Percentiles rank a stretch among this genome's conserved stretches.
phyloP scores from a whole-genome alignment of 306 rosid species.

The Rosa persica region DNA sequence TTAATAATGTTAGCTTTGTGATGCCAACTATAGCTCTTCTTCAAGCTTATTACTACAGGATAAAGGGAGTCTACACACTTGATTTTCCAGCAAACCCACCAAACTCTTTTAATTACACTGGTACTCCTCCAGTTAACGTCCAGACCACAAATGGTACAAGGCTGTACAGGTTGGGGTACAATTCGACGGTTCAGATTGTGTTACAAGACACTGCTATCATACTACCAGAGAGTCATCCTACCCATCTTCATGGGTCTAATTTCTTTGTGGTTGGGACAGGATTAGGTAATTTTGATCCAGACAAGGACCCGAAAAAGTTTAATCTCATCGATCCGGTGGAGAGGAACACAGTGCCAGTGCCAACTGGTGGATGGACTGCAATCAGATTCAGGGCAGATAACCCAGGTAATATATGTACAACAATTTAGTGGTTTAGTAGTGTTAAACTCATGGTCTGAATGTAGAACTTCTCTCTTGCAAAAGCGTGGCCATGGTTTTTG shows the following conservation, averaged over 20 bases:
- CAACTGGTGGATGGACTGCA: conserved; percentile 72
- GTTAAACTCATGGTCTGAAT: background rate
- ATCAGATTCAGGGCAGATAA: conserved; percentile 77
- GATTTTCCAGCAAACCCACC: conserved; percentile 71
- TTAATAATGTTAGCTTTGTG: conserved; percentile 56
- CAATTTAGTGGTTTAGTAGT: background rate
- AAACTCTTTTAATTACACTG: conserved; percentile 53
- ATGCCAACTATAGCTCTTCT: conserved; percentile 61
- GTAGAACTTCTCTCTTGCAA: no score
- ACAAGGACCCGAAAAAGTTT: conserved; percentile 44
- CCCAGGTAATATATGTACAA: conserved; percentile 48
- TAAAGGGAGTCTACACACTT: conserved; percentile 54
- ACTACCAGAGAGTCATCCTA: conserved; percentile 70
- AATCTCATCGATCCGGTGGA: conserved; percentile 74
- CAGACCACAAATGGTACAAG: conserved; percentile 60
- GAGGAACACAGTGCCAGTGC: conserved; percentile 65
- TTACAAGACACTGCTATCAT: conserved; percentile 60
- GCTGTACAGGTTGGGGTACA: conserved; percentile 45
- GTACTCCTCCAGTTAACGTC: conserved; percentile 44
- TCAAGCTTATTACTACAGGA: conserved; percentile 63
- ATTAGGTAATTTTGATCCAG: conserved; percentile 63
- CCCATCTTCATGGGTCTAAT: conserved; percentile 68
- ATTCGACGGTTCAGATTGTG: conserved; percentile 59
- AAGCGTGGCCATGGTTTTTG: no score
- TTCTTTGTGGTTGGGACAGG: conserved; percentile 70